Percentiles rank a stretch among this genome's conserved stretches.
These are phyloP conservation scores for Termitomyces sp. DNA, from an alignment of 768 basidiomycete genomes.

Conservation along the genomic window DNA sequence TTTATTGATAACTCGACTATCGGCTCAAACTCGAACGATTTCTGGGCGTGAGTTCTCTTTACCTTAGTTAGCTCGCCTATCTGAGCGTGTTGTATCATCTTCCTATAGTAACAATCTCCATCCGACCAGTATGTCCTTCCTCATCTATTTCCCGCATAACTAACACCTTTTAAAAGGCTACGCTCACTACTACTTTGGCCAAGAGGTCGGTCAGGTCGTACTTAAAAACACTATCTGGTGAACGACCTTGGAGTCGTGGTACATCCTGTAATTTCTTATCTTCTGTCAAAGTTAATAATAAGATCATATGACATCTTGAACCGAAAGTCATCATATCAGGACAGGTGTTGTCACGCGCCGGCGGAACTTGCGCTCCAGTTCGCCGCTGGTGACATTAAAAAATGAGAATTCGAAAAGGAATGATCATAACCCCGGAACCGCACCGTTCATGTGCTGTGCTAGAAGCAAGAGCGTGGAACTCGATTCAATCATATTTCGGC, in stretches of 20 bases:
- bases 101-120: slow-evolving; percentile 49
- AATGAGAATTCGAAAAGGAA: not conserved
- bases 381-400: not conserved
- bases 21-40: slow-evolving; percentile 36
- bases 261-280: no score
- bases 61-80: not conserved
- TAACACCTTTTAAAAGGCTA: slow-evolving; percentile 22
- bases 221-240: slow-evolving; percentile 23
- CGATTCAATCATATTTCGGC: not conserved
- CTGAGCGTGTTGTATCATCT: not conserved
- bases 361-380: not conserved
- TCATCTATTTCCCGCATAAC: not conserved
- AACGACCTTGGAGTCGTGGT: not conserved
- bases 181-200: slow-evolving; percentile 34
- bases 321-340: not conserved
- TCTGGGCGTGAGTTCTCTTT: slow-evolving; percentile 46
- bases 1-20: slow-evolving; percentile 49
- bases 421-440: not conserved
- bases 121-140: slow-evolving; percentile 38
- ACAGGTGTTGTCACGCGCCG: not conserved
- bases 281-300: not conserved
- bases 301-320: not conserved
- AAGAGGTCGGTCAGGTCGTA: slow-evolving; percentile 21
- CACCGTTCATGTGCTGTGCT: not conserved
- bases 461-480: not conserved